Base-by-base conservation (phyloP, 257 asterid species). In the Solanum medicagineum region DNA sequence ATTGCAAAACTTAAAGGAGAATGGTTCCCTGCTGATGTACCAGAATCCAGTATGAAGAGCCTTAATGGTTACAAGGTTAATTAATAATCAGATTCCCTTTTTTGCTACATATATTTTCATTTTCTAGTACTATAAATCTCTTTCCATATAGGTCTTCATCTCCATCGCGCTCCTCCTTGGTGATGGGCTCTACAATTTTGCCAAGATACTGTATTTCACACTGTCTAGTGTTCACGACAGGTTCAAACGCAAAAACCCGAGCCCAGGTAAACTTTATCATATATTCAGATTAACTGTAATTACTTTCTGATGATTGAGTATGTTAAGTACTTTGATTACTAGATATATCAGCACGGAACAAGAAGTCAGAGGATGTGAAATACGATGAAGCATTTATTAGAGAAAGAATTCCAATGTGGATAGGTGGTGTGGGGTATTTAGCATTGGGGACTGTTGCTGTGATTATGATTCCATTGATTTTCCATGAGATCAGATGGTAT, bases 131-230 rank as follows among this genome's bases (percentile, higher is more conserved):
- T 65, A 11, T 40, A 26, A 24, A 74, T 24, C 60, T n/a, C 71
- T 56, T 65, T 26, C 9, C 20, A 16, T 83, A 85, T 88, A 95
- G 98, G 98, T 95, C 32, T 96, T 96, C 65, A 86, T 95, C 55
- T 91, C 99, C 51, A 92, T 95, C 65, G 93, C 99, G 32, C 97
- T 95, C 81, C 93, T 95, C 77, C 90, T 95, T 1, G 98, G 99
- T 32, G 99, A 95, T 65, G 99, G 99, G 14, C 95, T 95, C 45
- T 95, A 94, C 87, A 94, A 89, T 86, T 94, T 94, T 86, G 53
- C 87, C 45, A 95, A 95, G 91, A 91, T 93, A 49, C 84, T 93
- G 74, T 54, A 70, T 49, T 88, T 93, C 75, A 92, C 96, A 2
- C 84, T 85, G 17, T 80, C 85, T 17, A 95, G 90, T 83, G 79